Base-by-base conservation (phyloP, 2,329 filamentous ascomycete species). In the Rhytidhysteron rufulum region DNA sequence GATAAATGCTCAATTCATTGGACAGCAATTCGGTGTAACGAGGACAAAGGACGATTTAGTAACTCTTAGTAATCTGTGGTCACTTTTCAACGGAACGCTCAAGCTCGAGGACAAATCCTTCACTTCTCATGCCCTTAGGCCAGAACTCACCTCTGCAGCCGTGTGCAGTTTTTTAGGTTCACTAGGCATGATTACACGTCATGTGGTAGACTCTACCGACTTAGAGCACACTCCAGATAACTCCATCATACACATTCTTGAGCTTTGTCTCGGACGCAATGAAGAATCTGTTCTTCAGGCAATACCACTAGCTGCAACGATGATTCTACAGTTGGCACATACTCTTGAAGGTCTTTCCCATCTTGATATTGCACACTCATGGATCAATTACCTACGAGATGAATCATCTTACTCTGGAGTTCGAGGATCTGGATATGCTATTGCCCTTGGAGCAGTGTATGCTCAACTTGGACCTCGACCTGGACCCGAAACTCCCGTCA, bases 91-190 rank as follows among this genome's bases (percentile, higher is more conserved):
- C 8, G 40, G 51, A 5, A 44, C 52, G 8, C 57, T 70, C 32
- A 49, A 61, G 16, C 55, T 71, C 2, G 60, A 63, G 11, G 64
- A 67, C 10, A 65, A 63, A 22, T 49, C 54, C 4, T 65, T 71
- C 41, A 62, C 57, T 7, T 68, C 66, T 11, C 57, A 63, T 22
- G 57, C 64, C 47, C 72, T 84, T 15, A 77, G 78, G 18, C 80
- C 79, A 0, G 83, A 86, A 42, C 69, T 86, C 17, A 72, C 85
- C 4, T 78, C 79, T 19, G 80, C 85, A 51, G 78, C 80, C 0
- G 72, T 73, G 11, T 75, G 79, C 49, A 70, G 68, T n/a, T 68
- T 87, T 1, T 68, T 84, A 9, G 59, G 54, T 22, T 48, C 54
- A 16, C 48, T 63, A 33, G 50, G 54, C 6, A 40, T 37, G 13